phyloP scores from a whole-genome alignment of 164 flowering plant genomes.

The Taxillus chinensis region DNA sequence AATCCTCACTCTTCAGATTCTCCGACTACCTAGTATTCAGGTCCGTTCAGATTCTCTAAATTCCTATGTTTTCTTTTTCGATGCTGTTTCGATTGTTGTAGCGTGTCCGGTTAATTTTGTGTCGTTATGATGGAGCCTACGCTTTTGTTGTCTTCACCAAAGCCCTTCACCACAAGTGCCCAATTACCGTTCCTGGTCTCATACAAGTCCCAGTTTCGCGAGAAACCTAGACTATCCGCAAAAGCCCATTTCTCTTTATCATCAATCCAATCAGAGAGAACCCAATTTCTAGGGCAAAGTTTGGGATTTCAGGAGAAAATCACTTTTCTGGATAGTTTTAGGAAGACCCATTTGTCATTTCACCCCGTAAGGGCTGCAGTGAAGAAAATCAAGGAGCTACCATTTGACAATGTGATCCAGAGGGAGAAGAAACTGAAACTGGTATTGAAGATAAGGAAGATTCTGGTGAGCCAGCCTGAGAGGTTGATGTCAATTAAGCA shows the following conservation, averaged over 20 bases:
- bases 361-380: constrained; percentile 57
- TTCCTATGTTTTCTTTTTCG: too few species aligned
- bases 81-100: too few species aligned
- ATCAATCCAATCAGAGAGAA: constrained; percentile 12
- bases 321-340: constrained; percentile 10
- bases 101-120: background rate
- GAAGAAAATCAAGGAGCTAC: constrained; percentile 83
- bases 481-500: constrained; percentile 61
- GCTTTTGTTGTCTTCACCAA: constrained; percentile 27
- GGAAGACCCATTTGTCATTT: constrained; percentile 26
- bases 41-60: too few species aligned
- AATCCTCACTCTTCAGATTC: too few species aligned
- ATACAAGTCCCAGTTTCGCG: constrained; percentile 25
- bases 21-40: too few species aligned
- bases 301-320: constrained; percentile 24
- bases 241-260: constrained; percentile 23
- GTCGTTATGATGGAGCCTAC: constrained; percentile 32
- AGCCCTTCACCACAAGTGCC: constrained; percentile 22
- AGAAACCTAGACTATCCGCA: constrained; percentile 19
- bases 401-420: constrained; percentile 85
- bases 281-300: constrained; percentile 43
- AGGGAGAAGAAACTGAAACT: constrained; percentile 84
- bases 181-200: constrained; percentile 33
- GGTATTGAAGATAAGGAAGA: constrained; percentile 74
- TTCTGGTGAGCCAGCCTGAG: constrained; percentile 70